These are phyloP conservation scores for Kodamaea jinghongensis DNA, from an alignment of 805 yeast species.

Conservation along the genomic window DNA sequence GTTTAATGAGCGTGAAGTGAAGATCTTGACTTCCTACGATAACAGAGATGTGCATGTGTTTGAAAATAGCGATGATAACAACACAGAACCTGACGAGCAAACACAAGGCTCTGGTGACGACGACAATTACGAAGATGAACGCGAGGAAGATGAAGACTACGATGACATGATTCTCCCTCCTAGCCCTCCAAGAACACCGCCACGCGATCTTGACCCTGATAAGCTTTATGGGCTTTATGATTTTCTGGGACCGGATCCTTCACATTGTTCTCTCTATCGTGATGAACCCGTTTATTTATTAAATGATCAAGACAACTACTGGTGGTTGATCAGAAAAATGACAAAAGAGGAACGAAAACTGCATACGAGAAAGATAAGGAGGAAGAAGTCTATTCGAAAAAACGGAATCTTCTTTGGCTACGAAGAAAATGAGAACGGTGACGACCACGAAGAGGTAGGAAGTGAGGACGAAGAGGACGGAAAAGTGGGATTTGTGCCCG, in stretches of 20 bases:
- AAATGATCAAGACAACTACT: constrained; percentile 88
- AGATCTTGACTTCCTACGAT: constrained; percentile 17
- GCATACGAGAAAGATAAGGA: constrained; percentile 19
- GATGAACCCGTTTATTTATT: constrained; percentile 81
- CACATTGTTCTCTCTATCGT: constrained; percentile 75
- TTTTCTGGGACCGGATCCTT: constrained; percentile 88
- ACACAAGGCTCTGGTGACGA: constrained; percentile 2
- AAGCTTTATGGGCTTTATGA: constrained; percentile 84
- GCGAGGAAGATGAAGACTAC: constrained; percentile 13
- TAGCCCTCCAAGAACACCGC: constrained; percentile 77
- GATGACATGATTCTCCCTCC: constrained; percentile 46
- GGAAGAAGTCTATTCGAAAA: constrained; percentile 8
- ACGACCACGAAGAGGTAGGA: constrained; percentile 13
- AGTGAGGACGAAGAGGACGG: constrained; percentile 49
- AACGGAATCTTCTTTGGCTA: constrained; percentile 10
- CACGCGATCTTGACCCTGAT: constrained; percentile 76
- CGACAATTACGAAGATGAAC: constrained; percentile 8
- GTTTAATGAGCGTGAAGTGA: constrained; percentile 33
- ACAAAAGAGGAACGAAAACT: constrained; percentile 34
- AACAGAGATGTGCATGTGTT: constrained; percentile 11
- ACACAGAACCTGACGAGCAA: neutral
- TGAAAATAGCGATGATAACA: constrained; percentile 9
- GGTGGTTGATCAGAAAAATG: constrained; percentile 82
- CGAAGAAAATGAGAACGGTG: constrained; percentile 12
- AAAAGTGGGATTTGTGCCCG: constrained; percentile 92